Conservation (phyloP, 2,329 filamentous ascomycete species). For the Corinectria fuckeliana region DNA sequence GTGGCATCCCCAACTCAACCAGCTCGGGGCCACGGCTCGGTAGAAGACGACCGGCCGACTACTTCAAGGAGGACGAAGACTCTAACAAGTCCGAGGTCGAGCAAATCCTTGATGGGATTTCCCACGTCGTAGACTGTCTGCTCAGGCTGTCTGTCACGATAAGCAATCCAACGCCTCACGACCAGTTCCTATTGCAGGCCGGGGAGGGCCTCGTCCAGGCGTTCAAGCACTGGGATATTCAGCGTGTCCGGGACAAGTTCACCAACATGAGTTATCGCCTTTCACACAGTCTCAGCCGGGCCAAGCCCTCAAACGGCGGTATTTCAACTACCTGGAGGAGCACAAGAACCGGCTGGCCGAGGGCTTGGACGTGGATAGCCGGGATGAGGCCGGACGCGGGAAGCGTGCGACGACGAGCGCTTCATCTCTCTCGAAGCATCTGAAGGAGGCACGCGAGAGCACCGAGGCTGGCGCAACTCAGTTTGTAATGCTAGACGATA, state of each 20-base stretch:
- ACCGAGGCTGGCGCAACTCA: neutral
- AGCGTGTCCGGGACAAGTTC: neutral
- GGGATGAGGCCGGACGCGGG: neutral
- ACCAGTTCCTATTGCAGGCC: conserved; percentile 7
- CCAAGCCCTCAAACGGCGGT: neutral
- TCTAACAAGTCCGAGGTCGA: neutral
- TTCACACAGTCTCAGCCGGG: too few relatives aligned
- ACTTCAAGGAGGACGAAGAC: neutral
- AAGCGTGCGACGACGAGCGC: neutral
- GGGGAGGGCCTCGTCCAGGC: neutral
- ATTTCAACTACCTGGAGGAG: conserved; percentile 8
- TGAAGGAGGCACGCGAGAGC: neutral
- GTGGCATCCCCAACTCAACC: too few relatives aligned
- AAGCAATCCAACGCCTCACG: conserved; percentile 7
- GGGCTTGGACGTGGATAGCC: neutral
- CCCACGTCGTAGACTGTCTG: conserved; percentile 4
- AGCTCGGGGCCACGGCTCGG: neutral
- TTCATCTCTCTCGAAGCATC: neutral
- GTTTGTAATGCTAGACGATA: neutral
- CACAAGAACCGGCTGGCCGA: neutral
- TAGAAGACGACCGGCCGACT: neutral
- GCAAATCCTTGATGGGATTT: neutral
- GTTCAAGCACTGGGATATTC: neutral
- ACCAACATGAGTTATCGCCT: too few relatives aligned
- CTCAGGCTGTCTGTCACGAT: conserved; percentile 13